Conservation (phyloP, 345 rosid genomes). For the Turritis glabra region DNA sequence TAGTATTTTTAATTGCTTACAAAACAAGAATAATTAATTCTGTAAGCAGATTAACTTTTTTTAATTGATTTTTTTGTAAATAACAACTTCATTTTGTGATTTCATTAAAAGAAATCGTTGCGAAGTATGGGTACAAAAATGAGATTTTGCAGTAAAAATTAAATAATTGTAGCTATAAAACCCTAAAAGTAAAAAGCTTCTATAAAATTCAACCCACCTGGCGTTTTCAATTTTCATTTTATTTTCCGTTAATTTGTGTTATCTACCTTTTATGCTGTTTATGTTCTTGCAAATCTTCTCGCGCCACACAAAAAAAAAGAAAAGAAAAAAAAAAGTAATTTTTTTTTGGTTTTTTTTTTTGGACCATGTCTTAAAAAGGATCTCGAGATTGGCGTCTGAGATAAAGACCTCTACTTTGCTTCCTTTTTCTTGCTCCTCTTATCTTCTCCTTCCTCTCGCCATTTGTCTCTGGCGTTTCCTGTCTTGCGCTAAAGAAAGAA, state of each 20-base stretch:
- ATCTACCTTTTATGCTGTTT: conserved; percentile 6
- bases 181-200: conserved; percentile 3
- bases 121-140: too few relatives aligned
- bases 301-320: conserved; percentile 6
- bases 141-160: too few relatives aligned
- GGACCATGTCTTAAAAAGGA: conserved; percentile 29
- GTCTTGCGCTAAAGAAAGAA: neutral
- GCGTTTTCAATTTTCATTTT: conserved; percentile 11
- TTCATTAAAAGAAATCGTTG: too few relatives aligned
- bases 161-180: neutral
- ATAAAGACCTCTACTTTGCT: conserved; percentile 38
- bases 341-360: conserved; percentile 9
- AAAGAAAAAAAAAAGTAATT: neutral
- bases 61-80: neutral
- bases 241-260: neutral
- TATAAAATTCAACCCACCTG: conserved; percentile 34
- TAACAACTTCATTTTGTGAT: neutral
- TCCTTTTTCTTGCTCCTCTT: conserved; percentile 11
- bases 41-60: too few relatives aligned
- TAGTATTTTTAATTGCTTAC: neutral
- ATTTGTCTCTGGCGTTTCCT: conserved; percentile 29
- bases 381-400: conserved; percentile 49
- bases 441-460: conserved; percentile 33
- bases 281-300: conserved; percentile 18
- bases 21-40: neutral